Percentiles rank a stretch among this genome's conserved stretches.
Conservation (phyloP, 1,284 basidiomycete genomes). For the Mycocalia duriaeana region DNA sequence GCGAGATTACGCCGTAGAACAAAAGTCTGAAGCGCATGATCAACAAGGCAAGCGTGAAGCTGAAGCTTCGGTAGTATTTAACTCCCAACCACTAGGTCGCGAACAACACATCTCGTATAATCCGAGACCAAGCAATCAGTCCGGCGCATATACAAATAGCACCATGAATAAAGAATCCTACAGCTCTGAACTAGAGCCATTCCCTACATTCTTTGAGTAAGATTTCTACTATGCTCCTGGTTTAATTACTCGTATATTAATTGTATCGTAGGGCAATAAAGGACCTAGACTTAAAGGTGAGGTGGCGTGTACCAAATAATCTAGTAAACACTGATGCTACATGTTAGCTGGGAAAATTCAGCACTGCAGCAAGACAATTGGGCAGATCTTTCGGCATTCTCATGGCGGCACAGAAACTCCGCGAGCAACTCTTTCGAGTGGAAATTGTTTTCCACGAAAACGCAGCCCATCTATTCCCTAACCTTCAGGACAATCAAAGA, state of each 20-base stretch:
- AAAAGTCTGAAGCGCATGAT: background rate
- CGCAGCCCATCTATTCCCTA: slow-evolving; percentile 64
- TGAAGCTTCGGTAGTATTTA: background rate
- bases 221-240: background rate
- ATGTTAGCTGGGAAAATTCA: slow-evolving; percentile 60
- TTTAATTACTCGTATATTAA: background rate
- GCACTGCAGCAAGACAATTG: slow-evolving; percentile 64
- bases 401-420: slow-evolving; percentile 62
- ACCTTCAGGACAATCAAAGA: slow-evolving; percentile 46
- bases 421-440: slow-evolving; percentile 61
- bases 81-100: background rate
- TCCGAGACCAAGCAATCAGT: background rate
- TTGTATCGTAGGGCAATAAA: background rate
- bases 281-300: background rate
- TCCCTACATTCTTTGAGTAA: background rate
- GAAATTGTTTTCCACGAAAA: slow-evolving; percentile 66
- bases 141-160: background rate
- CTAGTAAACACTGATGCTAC: background rate
- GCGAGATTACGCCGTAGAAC: background rate
- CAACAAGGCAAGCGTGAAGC: background rate
- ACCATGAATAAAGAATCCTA: background rate
- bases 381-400: slow-evolving; percentile 70
- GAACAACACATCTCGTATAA: background rate
- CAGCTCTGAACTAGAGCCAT: background rate
- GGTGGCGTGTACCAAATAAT: background rate